Conservation (phyloP, 352 stramenopile species). For the Globisporangium barbulae region DNA sequence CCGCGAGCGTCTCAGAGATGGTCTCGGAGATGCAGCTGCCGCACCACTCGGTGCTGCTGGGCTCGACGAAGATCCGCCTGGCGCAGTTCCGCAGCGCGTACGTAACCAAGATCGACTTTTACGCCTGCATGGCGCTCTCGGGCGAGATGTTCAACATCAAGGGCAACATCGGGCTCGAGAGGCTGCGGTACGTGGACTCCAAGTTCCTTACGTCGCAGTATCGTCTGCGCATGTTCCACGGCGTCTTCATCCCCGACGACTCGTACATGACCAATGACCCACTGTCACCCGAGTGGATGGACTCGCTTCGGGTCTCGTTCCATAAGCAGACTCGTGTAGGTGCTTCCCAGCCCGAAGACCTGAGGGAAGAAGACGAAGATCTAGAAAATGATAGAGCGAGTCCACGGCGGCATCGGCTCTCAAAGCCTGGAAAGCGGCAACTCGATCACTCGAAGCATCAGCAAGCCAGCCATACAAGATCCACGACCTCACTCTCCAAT, state of each 20-base stretch:
- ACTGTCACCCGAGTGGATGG: constrained; percentile 79
- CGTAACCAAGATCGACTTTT: constrained; percentile 84
- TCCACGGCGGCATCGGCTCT: not conserved
- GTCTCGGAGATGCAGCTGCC: constrained; percentile 32
- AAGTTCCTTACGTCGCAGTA: constrained; percentile 63
- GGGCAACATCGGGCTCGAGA: constrained; percentile 75
- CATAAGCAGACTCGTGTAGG: constrained; percentile 20
- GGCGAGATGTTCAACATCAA: constrained; percentile 85
- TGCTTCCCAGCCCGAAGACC: not conserved
- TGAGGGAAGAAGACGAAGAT: not conserved
- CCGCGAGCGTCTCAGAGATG: constrained; percentile 29
- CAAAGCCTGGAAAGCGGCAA: not conserved
- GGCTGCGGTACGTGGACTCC: constrained; percentile 68
- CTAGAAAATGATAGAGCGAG: not conserved
- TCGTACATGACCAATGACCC: constrained; percentile 61
- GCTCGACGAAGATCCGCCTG: constrained; percentile 73
- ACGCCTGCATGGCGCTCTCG: constrained; percentile 74
- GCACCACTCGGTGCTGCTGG: constrained; percentile 50
- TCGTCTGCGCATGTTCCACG: constrained; percentile 59
- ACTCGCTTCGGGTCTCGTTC: constrained; percentile 51
- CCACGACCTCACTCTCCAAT: constrained; percentile 28
- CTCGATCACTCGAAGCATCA: not conserved
- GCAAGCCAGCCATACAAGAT: constrained; percentile 22
- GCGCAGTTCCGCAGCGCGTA: constrained; percentile 81
- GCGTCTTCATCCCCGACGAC: constrained; percentile 69